Percentiles rank a stretch among this genome's conserved stretches.
phyloP scores from a whole-genome alignment of 345 rosid species.

The Melaleuca alternifolia region DNA sequence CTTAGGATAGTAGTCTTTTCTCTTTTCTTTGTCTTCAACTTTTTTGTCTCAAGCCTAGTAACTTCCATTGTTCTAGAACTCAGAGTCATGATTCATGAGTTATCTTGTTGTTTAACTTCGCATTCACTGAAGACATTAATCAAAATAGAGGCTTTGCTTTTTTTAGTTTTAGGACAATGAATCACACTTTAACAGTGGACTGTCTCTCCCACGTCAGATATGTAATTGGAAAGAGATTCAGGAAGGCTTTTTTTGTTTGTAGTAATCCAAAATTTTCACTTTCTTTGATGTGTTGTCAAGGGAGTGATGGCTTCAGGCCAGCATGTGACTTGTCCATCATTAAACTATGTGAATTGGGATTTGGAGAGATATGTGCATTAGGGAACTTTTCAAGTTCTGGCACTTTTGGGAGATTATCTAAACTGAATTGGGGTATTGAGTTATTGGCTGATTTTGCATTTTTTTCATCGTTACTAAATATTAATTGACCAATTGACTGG shows the following conservation, averaged over 20 bases:
- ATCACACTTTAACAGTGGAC: neutral
- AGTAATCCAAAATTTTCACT: neutral
- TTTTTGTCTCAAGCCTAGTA: neutral
- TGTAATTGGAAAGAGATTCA: neutral
- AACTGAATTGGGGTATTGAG: neutral
- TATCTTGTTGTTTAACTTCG: neutral
- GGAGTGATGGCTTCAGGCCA: neutral
- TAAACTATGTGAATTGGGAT: neutral
- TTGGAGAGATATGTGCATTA: neutral
- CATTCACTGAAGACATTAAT: neutral
- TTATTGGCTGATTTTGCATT: neutral
- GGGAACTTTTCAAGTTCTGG: neutral
- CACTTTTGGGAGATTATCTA: neutral
- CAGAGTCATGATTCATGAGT: neutral
- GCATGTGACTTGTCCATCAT: neutral
- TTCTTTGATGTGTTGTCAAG: neutral
- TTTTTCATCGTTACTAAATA: neutral
- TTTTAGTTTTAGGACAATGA: neutral
- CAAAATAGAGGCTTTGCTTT: neutral
- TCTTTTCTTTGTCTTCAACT: neutral
- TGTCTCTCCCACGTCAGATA: neutral
- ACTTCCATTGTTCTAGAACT: neutral
- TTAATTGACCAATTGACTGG: neutral
- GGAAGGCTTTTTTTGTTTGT: neutral
- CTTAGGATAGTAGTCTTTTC: neutral